A percentile compares a stretch with the other conserved stretches of the same genome.
phyloP scores from a whole-genome alignment of 495 filamentous ascomycete species.

The Extremus antarcticus region DNA sequence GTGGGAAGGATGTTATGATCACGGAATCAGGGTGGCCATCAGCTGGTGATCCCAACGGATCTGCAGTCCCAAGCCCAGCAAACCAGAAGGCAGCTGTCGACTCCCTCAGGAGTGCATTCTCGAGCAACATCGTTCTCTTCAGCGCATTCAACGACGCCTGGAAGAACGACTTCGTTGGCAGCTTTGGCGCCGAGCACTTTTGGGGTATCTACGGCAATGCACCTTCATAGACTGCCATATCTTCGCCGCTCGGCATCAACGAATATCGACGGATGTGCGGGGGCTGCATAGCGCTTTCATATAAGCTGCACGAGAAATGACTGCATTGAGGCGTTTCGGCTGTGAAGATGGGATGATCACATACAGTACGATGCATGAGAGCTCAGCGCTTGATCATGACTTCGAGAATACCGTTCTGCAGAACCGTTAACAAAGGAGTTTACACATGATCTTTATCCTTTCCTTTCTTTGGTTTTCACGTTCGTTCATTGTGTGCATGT shows the following conservation, averaged over 20 bases:
- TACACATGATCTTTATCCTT: no score
- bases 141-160: constrained; percentile 66
- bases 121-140: constrained; percentile 52
- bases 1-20: constrained; percentile 47
- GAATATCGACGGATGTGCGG: not conserved
- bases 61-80: constrained; percentile 48
- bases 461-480: no score
- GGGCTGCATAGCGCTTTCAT: not conserved
- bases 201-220: constrained; percentile 47
- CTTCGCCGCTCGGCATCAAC: no score
- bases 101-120: constrained; percentile 48
- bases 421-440: not conserved
- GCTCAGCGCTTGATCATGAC: not conserved
- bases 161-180: constrained; percentile 56
- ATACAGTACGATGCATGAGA: not conserved
- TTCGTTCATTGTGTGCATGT: no score
- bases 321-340: not conserved
- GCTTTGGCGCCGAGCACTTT: constrained; percentile 60
- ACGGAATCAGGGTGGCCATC: constrained; percentile 82
- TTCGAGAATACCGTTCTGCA: not conserved
- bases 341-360: not conserved
- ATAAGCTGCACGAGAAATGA: not conserved
- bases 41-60: constrained; percentile 49
- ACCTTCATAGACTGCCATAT: not conserved
- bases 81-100: constrained; percentile 55